Percentiles rank a stretch among this genome's conserved stretches.
phyloP scores from a whole-genome alignment of 1,139 yeast genomes.

The Keqinozyma sinolaborantium region DNA sequence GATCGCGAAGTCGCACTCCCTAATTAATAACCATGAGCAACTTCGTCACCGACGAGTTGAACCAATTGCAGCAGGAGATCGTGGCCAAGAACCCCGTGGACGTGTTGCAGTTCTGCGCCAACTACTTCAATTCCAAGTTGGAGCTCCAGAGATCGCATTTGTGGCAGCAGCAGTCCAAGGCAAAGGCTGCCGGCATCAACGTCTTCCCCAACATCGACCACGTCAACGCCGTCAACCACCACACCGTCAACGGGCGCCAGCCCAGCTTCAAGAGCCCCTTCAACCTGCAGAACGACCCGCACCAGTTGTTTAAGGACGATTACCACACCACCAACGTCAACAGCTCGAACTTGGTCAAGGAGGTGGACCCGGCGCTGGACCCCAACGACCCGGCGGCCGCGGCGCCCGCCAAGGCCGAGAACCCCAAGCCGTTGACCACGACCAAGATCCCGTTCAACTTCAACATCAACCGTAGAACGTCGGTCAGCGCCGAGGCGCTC shows the following conservation, averaged over 20 bases:
- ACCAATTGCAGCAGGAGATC: slow-evolving; percentile 61
- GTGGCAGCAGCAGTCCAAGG: slow-evolving; percentile 51
- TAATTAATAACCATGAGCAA: slow-evolving; percentile 8
- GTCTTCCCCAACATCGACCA: slow-evolving; percentile 42
- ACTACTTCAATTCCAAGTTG: slow-evolving; percentile 60
- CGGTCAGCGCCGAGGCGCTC: slow-evolving; percentile 79
- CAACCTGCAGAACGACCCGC: slow-evolving; percentile 58
- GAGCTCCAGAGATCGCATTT: slow-evolving; percentile 57
- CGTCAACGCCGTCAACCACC: slow-evolving; percentile 20
- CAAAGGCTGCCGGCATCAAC: slow-evolving; percentile 50
- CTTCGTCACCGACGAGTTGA: slow-evolving; percentile 46
- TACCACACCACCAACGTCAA: slow-evolving; percentile 34
- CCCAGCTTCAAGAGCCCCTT: slow-evolving; percentile 65
- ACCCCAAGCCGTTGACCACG: slow-evolving; percentile 17
- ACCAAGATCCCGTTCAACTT: slow-evolving; percentile 50
- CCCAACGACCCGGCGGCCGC: slow-evolving; percentile 9
- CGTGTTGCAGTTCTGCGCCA: slow-evolving; percentile 70
- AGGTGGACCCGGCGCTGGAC: slow-evolving; percentile 17
- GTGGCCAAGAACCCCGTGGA: slow-evolving; percentile 62
- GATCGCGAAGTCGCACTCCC: too few species aligned
- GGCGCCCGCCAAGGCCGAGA: slow-evolving; percentile 9
- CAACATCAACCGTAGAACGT: slow-evolving; percentile 81
- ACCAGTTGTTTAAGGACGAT: slow-evolving; percentile 47
- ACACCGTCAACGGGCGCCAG: slow-evolving; percentile 31
- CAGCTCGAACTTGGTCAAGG: slow-evolving; percentile 17